phyloP scores from a whole-genome alignment of 768 basidiomycete species.

The Pleurotus cornucopiae region DNA sequence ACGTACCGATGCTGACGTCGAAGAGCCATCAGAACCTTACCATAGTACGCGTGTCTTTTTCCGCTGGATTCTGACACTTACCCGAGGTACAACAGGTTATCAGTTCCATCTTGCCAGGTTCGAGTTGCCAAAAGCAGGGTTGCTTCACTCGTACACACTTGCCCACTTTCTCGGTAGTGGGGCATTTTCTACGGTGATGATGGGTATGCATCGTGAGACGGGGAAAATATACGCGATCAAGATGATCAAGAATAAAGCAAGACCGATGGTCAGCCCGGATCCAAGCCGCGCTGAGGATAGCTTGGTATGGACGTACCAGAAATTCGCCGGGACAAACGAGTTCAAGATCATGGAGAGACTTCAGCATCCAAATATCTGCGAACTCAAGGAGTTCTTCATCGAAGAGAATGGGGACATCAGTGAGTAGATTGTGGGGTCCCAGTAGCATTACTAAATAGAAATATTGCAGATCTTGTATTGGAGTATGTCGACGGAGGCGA shows the following conservation, averaged over 20 bases:
- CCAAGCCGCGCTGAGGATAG: constrained; percentile 24
- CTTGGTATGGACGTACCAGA: constrained; percentile 31
- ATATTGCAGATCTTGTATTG: constrained; percentile 62
- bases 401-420: constrained; percentile 60
- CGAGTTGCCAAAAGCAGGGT: constrained; percentile 42
- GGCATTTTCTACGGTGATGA: constrained; percentile 89
- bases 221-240: constrained; percentile 85
- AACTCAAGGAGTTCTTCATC: constrained; percentile 72
- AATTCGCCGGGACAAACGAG: constrained; percentile 39
- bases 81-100: constrained; percentile 42
- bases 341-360: constrained; percentile 75
- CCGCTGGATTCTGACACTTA: background rate
- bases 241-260: constrained; percentile 55
- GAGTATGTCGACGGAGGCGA: constrained; percentile 89
- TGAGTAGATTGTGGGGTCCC: constrained; percentile 23
- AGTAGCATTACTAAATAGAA: too few species aligned
- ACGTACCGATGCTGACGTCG: constrained; percentile 37
- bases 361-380: constrained; percentile 80
- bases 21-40: constrained; percentile 63
- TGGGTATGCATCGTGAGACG: constrained; percentile 66
- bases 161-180: constrained; percentile 79
- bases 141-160: constrained; percentile 65
- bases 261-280: constrained; percentile 21
- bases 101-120: constrained; percentile 64
- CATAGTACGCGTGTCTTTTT: background rate